These are phyloP conservation scores for Fusarium scirpi DNA, from an alignment of 2,329 filamentous ascomycete genomes.

Conservation along the genomic window DNA sequence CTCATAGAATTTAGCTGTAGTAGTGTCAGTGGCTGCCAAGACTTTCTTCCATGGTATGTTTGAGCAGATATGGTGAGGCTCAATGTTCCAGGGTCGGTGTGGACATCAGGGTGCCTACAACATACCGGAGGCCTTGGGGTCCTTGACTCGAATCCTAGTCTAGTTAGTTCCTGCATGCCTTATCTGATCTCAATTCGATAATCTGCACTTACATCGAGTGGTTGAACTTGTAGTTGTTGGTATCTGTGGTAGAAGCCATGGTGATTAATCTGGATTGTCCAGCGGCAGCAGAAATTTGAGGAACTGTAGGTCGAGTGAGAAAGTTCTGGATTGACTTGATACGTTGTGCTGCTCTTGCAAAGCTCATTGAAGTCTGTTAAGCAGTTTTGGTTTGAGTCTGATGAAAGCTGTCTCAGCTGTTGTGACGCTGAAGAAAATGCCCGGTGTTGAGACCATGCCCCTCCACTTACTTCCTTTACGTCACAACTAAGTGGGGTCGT, in stretches of 20 bases:
- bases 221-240: constrained; percentile 83
- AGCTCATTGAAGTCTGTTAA: constrained; percentile 40
- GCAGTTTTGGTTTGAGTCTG: constrained; percentile 3
- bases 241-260: constrained; percentile 81
- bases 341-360: constrained; percentile 42
- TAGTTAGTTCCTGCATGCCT: constrained; percentile 28
- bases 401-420: constrained; percentile 3
- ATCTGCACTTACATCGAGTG: constrained; percentile 79
- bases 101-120: constrained; percentile 43
- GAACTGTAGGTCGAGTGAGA: constrained; percentile 14
- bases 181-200: neutral
- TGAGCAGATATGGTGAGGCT: constrained; percentile 2
- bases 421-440: constrained; percentile 6
- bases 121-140: constrained; percentile 82
- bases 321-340: constrained; percentile 44
- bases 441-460: constrained; percentile 17
- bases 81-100: neutral
- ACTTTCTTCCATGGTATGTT: neutral
- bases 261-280: constrained; percentile 65
- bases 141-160: constrained; percentile 90
- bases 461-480: constrained; percentile 5
- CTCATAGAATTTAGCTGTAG: constrained; percentile 87
- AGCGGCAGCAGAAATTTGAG: constrained; percentile 2
- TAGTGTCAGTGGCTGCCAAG: constrained; percentile 10
- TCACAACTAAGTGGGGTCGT: no score